These are phyloP conservation scores for Macrocybe gigantea DNA, from an alignment of 768 basidiomycete genomes.

Conservation along the genomic window DNA sequence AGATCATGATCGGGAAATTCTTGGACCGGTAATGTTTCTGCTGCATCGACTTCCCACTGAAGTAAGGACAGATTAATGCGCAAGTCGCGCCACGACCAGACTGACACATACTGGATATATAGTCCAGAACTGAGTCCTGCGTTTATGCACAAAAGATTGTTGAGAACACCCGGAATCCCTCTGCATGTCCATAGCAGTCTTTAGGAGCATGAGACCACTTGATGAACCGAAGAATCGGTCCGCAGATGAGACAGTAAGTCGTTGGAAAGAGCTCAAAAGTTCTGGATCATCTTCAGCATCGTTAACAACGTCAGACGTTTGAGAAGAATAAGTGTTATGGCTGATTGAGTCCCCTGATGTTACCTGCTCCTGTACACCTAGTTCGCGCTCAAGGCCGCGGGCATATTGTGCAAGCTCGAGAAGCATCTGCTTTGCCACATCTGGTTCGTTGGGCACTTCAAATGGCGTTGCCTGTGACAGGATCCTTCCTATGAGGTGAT, in stretches of 20 bases:
- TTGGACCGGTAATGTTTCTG: slow-evolving; percentile 16
- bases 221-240: slow-evolving; percentile 12
- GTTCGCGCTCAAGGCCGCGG: slow-evolving; percentile 10
- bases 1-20: slow-evolving; percentile 47
- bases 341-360: neutral
- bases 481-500: too few species aligned
- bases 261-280: slow-evolving; percentile 4
- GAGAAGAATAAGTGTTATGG: neutral
- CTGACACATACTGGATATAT: slow-evolving; percentile 10
- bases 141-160: neutral
- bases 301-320: neutral
- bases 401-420: slow-evolving; percentile 10
- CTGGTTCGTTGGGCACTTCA: slow-evolving; percentile 5
- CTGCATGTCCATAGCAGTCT: slow-evolving; percentile 11
- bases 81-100: neutral
- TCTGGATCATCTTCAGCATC: slow-evolving; percentile 8
- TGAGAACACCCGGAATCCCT: slow-evolving; percentile 1
- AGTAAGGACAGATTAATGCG: slow-evolving; percentile 1
- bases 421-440: neutral
- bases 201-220: slow-evolving; percentile 12
- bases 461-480: too few species aligned
- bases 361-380: slow-evolving; percentile 3
- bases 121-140: slow-evolving; percentile 11
- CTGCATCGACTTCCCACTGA: slow-evolving; percentile 32
- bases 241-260: slow-evolving; percentile 6